These are phyloP conservation scores for Paramarasmius palmivorus DNA, from an alignment of 1,284 basidiomycete species.

Conservation along the genomic window DNA sequence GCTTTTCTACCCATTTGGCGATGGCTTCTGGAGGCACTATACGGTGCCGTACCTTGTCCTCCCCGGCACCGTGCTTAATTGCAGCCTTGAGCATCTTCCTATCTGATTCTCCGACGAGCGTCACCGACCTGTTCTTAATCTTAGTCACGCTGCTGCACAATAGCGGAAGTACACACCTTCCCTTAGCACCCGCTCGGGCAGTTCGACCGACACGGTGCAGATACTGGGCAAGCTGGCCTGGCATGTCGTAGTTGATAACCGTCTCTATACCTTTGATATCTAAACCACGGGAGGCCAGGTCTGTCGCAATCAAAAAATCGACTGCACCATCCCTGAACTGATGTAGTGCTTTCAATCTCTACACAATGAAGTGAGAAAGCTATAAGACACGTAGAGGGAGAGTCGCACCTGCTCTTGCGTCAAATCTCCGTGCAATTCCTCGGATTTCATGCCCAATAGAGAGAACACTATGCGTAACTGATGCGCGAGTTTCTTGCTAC, in stretches of 20 bases:
- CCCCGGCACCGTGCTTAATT: conserved; percentile 82
- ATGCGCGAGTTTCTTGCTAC: conserved; percentile 96
- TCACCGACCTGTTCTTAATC: conserved; percentile 70
- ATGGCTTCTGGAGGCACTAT: conserved; percentile 84
- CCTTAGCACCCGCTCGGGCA: conserved; percentile 90
- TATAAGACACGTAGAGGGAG: conserved; percentile 9
- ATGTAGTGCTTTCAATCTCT: conserved; percentile 87
- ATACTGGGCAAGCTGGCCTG: conserved; percentile 90
- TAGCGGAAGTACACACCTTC: conserved; percentile 61
- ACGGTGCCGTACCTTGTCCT: conserved; percentile 88
- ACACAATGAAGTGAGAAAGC: conserved; percentile 11
- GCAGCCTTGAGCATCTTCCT: conserved; percentile 96
- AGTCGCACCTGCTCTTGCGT: conserved; percentile 84
- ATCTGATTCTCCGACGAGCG: conserved; percentile 94
- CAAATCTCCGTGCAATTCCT: conserved; percentile 93
- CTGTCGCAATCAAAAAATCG: conserved; percentile 93
- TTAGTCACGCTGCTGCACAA: not conserved
- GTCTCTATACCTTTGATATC: conserved; percentile 99
- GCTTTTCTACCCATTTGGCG: conserved; percentile 66
- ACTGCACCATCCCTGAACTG: conserved; percentile 85
- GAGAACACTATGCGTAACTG: conserved; percentile 95
- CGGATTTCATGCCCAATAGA: conserved; percentile 84
- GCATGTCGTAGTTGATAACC: conserved; percentile 99
- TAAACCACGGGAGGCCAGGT: conserved; percentile 92
- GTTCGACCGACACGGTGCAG: conserved; percentile 96